Conservation (phyloP, 805 yeast genomes). For the Yamadazyma phyllophila region DNA sequence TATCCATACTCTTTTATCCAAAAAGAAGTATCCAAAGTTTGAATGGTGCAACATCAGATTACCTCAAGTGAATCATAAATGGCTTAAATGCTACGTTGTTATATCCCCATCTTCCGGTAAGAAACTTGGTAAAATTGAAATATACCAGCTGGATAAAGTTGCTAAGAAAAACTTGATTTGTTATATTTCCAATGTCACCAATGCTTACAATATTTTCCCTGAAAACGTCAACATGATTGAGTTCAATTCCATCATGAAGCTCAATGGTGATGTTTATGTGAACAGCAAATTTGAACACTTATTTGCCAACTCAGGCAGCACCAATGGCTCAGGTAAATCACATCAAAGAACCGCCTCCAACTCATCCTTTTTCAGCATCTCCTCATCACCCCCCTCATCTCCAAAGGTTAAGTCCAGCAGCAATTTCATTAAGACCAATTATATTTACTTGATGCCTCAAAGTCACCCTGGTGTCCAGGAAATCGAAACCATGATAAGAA, state of each 20-base stretch:
- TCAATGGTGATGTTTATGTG: conserved; percentile 53
- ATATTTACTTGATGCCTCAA: conserved; percentile 69
- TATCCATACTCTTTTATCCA: conserved; percentile 53
- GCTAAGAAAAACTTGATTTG: conserved; percentile 52
- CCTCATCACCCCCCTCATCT: conserved; percentile 16
- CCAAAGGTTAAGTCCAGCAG: conserved; percentile 19
- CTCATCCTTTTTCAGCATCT: conserved; percentile 16
- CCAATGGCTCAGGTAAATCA: background rate
- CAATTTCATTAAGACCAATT: conserved; percentile 23
- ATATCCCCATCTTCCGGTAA: conserved; percentile 46
- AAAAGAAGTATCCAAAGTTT: conserved; percentile 43
- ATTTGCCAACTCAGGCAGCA: conserved; percentile 16
- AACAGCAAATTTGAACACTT: conserved; percentile 39
- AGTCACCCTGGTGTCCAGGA: conserved; percentile 70
- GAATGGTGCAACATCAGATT: conserved; percentile 67
- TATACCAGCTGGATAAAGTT: conserved; percentile 49
- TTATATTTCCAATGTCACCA: conserved; percentile 42
- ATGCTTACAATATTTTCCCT: conserved; percentile 58
- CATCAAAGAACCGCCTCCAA: conserved; percentile 14
- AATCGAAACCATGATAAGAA: conserved; percentile 69
- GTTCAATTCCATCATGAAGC: conserved; percentile 52
- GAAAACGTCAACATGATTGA: conserved; percentile 57
- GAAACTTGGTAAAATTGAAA: conserved; percentile 51
- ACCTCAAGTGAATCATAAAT: conserved; percentile 55
- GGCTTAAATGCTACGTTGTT: conserved; percentile 55